These are phyloP conservation scores for Chondrostereum purpureum DNA, from an alignment of 1,284 basidiomycete species.

Conservation along the genomic window DNA sequence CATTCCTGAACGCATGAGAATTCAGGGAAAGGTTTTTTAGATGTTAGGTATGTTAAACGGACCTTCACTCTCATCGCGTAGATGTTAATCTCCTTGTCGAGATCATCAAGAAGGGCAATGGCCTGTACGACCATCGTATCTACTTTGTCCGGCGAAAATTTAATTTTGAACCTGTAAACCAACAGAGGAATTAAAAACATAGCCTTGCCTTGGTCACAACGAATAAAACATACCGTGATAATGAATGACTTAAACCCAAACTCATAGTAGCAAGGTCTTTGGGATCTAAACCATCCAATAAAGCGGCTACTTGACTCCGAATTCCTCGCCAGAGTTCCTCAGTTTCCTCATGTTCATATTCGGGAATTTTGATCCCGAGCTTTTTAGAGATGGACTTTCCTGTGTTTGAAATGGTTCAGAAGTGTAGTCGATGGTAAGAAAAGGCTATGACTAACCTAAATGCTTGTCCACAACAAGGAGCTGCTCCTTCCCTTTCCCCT, in stretches of 20 bases:
- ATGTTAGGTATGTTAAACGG: slow-evolving; percentile 14
- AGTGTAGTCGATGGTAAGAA: too few relatives aligned
- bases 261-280: slow-evolving; percentile 97
- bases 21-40: too few relatives aligned
- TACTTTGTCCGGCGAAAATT: slow-evolving; percentile 99
- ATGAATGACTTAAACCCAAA: slow-evolving; percentile 92
- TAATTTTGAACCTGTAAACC: slow-evolving; percentile 86
- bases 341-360: slow-evolving; percentile 33
- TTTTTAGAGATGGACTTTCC: slow-evolving; percentile 89
- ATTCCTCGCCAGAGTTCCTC: slow-evolving; percentile 95
- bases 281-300: slow-evolving; percentile 89
- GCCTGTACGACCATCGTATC: slow-evolving; percentile 99
- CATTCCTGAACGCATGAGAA: slow-evolving; percentile 68
- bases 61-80: slow-evolving; percentile 99
- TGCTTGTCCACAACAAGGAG: slow-evolving; percentile 87
- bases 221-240: slow-evolving; percentile 79
- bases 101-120: slow-evolving; percentile 95
- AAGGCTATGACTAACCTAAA: slow-evolving; percentile 59
- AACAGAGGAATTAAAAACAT: slow-evolving; percentile 3
- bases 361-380: slow-evolving; percentile 82
- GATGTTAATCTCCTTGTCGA: slow-evolving; percentile 99
- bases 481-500: slow-evolving; percentile 86
- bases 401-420: slow-evolving; percentile 23
- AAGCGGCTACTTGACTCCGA: slow-evolving; percentile 78
- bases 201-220: slow-evolving; percentile 3